Percentiles rank a stretch among this genome's conserved stretches.
These are phyloP conservation scores for Sherardia arvensis DNA, from an alignment of 257 asterid genomes.

Conservation along the genomic window DNA sequence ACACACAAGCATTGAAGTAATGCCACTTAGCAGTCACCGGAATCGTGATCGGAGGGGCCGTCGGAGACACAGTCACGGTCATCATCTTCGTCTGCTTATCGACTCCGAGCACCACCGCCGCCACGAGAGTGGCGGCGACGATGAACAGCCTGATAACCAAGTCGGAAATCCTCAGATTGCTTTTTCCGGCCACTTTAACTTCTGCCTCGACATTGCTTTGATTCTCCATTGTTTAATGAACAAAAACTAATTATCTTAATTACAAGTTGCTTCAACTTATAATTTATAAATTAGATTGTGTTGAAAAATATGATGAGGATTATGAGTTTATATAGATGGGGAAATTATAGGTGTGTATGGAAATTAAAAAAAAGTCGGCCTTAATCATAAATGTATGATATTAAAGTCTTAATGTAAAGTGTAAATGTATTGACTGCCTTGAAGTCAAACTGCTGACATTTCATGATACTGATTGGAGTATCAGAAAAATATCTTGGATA, in stretches of 20 bases:
- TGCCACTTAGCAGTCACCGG: slow-evolving; percentile 53
- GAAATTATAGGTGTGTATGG: neutral
- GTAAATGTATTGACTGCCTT: neutral
- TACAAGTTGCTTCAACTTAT: neutral
- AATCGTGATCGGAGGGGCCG: slow-evolving; percentile 43
- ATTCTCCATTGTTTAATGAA: neutral
- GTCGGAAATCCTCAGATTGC: neutral
- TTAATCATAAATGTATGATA: neutral
- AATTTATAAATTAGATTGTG: neutral
- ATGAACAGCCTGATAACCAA: slow-evolving; percentile 24
- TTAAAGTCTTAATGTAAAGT: neutral
- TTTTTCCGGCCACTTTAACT: slow-evolving; percentile 6
- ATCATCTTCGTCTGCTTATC: slow-evolving; percentile 34
- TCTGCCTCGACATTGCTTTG: neutral
- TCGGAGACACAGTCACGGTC: slow-evolving; percentile 25
- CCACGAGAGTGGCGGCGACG: slow-evolving; percentile 28
- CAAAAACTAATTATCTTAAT: neutral
- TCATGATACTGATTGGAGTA: neutral
- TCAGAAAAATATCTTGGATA: too few species aligned
- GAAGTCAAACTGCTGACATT: neutral
- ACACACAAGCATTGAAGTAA: slow-evolving; percentile 33
- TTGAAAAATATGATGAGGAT: neutral
- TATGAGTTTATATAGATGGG: neutral
- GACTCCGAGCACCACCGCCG: slow-evolving; percentile 53
- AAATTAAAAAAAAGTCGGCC: neutral